phyloP scores from a whole-genome alignment of 1,284 basidiomycete genomes.

The Mycosarcoma maydis region DNA sequence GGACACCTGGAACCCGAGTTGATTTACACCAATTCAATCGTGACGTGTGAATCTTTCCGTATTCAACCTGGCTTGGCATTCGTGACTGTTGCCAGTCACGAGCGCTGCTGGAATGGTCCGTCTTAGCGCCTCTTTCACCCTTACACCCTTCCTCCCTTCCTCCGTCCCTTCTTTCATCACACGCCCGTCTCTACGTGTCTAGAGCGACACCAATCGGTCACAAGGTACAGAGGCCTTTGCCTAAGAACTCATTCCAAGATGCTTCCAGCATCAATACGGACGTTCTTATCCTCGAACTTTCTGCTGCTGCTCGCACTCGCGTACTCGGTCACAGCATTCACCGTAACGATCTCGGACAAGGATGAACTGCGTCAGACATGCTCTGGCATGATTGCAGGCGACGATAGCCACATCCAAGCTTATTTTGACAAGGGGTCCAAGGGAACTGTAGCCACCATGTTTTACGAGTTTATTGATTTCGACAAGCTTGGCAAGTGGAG shows the following conservation, averaged over 20 bases:
- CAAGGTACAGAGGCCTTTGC: too few relatives aligned
- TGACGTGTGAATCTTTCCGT: too few relatives aligned
- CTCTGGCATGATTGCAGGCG: slow-evolving; percentile 89
- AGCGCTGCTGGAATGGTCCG: too few relatives aligned
- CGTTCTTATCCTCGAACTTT: not conserved
- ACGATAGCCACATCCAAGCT: slow-evolving; percentile 80
- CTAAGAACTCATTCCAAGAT: too few relatives aligned
- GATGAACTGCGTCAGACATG: slow-evolving; percentile 83
- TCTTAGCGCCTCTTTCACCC: too few relatives aligned
- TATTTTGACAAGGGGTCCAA: slow-evolving; percentile 77
- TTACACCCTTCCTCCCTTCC: too few relatives aligned
- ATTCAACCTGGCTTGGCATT: too few relatives aligned
- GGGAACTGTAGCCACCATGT: slow-evolving; percentile 90
- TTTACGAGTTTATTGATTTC: slow-evolving; percentile 94
- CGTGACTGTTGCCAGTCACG: too few relatives aligned
- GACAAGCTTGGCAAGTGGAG: slow-evolving; percentile 78
- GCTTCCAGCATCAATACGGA: slow-evolving; percentile 14
- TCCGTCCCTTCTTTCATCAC: too few relatives aligned
- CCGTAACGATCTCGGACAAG: slow-evolving; percentile 68
- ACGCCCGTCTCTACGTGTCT: too few relatives aligned
- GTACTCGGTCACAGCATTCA: slow-evolving; percentile 33
- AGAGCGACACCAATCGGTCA: not conserved
- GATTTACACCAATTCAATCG: too few relatives aligned
- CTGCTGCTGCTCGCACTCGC: slow-evolving; percentile 8
- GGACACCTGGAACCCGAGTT: not conserved